These are phyloP conservation scores for Epithemia pelagica DNA, from an alignment of 108 stramenopile genomes.

Conservation along the genomic window DNA sequence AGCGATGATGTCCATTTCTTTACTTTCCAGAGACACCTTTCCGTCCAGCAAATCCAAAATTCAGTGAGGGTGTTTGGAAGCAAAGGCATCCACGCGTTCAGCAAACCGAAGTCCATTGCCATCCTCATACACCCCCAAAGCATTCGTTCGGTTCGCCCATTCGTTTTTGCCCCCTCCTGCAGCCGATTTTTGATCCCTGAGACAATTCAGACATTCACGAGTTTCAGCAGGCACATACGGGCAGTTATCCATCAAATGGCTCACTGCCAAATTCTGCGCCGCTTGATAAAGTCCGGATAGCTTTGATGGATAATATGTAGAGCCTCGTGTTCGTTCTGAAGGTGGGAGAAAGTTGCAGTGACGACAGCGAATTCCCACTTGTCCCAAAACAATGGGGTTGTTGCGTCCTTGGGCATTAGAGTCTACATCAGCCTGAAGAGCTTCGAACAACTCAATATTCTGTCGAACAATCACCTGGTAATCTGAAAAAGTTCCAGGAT, in stretches of 20 bases:
- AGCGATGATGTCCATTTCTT: too few relatives aligned
- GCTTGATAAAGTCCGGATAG: conserved; percentile 34
- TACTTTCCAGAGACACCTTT: too few relatives aligned
- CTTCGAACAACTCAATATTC: conserved; percentile 41
- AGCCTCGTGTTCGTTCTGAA: conserved; percentile 9
- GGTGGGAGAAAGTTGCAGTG: conserved; percentile 33
- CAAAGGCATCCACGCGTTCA: background rate
- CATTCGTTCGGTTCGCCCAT: conserved; percentile 48
- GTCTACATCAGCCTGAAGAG: conserved; percentile 22
- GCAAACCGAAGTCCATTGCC: conserved; percentile 11
- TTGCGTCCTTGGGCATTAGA: conserved; percentile 38
- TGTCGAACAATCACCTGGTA: conserved; percentile 36
- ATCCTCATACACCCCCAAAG: conserved; percentile 25
- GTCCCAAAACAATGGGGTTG: conserved; percentile 27
- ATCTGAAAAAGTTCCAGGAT: conserved; percentile 37
- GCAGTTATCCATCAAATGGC: conserved; percentile 27
- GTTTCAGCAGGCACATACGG: conserved; percentile 25
- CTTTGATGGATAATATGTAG: conserved; percentile 5
- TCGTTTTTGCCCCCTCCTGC: conserved; percentile 74
- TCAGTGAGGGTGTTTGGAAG: background rate
- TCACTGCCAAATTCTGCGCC: conserved; percentile 32
- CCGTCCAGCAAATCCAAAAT: too few relatives aligned
- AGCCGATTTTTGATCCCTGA: conserved; percentile 37
- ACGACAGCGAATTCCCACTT: conserved; percentile 49
- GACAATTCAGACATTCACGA: conserved; percentile 17